phyloP scores from a whole-genome alignment of 129 eudicot genomes.

The Tagetes patula region DNA sequence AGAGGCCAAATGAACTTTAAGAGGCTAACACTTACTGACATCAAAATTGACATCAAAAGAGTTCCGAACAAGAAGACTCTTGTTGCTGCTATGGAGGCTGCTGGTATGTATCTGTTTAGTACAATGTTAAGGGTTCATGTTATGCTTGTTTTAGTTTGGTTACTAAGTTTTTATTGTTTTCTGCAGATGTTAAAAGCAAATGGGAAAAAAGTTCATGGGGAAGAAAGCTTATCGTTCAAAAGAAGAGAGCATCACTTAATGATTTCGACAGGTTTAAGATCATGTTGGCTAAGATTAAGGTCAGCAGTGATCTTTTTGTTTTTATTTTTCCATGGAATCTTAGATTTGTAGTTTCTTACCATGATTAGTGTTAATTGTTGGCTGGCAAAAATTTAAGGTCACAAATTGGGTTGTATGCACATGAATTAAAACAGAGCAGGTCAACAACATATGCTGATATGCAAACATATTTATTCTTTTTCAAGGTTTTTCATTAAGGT shows the following conservation, averaged over 20 bases:
- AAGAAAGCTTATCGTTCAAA: conserved; percentile 55
- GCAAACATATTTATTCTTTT: no score
- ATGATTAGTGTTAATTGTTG: not conserved
- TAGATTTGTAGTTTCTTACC: not conserved
- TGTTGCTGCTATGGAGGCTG: conserved; percentile 73
- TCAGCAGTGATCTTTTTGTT: conserved; percentile 16
- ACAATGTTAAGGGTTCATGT: not conserved
- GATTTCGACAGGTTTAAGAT: conserved; percentile 61
- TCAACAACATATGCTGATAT: no score
- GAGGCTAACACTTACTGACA: conserved; percentile 72
- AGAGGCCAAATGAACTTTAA: conserved; percentile 69
- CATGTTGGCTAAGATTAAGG: conserved; percentile 68
- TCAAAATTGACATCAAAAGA: conserved; percentile 65
- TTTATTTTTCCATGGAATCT: not conserved
- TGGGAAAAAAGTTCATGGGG: conserved; percentile 71
- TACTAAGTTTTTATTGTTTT: not conserved
- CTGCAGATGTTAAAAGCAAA: conserved; percentile 51
- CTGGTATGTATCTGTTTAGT: conserved; percentile 33
- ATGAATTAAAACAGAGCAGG: not conserved
- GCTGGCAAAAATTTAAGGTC: not conserved
- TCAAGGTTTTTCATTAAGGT: no score
- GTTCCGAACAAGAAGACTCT: conserved; percentile 72
- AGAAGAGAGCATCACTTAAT: conserved; percentile 55
- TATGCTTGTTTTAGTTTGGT: not conserved
- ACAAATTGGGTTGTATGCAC: not conserved